Evolutionary conservation across 257 asterid species (phyloP).

Genomic region (Rauvolfia tetraphylla): DNA sequence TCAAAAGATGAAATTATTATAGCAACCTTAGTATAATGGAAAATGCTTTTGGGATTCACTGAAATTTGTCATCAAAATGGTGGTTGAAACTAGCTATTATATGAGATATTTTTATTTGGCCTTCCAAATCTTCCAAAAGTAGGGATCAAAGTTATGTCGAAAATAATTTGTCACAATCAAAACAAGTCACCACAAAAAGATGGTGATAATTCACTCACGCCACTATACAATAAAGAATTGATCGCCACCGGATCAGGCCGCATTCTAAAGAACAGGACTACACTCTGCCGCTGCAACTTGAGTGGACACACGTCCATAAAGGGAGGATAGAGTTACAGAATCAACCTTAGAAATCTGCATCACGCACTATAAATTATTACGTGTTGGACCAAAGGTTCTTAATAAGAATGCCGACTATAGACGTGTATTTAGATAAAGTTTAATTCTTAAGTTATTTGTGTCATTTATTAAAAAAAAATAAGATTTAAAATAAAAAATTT

Average conservation of each 20-base stretch:
- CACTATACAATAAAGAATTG: not conserved
- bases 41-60: not conserved
- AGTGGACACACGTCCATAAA: not conserved
- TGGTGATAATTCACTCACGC: not conserved
- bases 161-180: too few relatives aligned
- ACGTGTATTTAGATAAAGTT: too few relatives aligned
- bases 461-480: too few relatives aligned
- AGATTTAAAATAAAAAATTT: too few relatives aligned
- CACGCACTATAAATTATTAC: too few relatives aligned
- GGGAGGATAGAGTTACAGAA: too few relatives aligned
- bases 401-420: too few relatives aligned
- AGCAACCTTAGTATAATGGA: not conserved
- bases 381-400: too few relatives aligned
- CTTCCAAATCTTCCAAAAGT: constrained; percentile 21
- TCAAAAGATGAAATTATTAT: not conserved
- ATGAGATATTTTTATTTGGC: not conserved
- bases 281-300: not conserved
- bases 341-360: too few relatives aligned
- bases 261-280: not conserved
- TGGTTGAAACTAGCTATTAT: not conserved
- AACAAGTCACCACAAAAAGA: not conserved
- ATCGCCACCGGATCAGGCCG: too few relatives aligned
- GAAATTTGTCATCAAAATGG: not conserved
- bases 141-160: not conserved
- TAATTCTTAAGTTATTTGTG: too few relatives aligned